Evolutionary conservation across 2,329 filamentous ascomycete genomes (phyloP), one percentile per base, ranked within the genome.

Genomic region (Trichoderma arundinaceum): DNA sequence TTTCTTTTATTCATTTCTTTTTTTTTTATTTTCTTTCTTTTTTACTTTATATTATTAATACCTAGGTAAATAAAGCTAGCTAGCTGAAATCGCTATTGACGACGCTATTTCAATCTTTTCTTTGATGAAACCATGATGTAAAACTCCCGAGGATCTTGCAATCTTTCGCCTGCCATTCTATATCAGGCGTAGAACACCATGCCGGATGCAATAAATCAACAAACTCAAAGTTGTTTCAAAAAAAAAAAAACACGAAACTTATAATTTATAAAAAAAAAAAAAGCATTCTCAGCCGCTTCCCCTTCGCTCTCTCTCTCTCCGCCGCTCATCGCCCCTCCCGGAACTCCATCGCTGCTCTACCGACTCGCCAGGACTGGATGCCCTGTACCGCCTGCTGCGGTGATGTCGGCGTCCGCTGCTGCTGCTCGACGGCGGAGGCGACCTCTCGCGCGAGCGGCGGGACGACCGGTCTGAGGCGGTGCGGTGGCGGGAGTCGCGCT

Each of bases 71-170:
- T 33, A 38, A 38, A 32, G 48, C 22, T 28, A 28, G 22, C 22
- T 28, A 28, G 22, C 22, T 28, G 4, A 35, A n/a, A 61, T 61
- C 17, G 58, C 46, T 61, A 52, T 61, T 19, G 22, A 28, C 33
- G 38, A 61, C 48, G 46, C 58, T 52, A 52, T 52, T 43, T 41
- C 58, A 61, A 61, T 61, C 58, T 61, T 43, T 41, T 19, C 58
- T 41, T 19, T 52, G 12, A 17, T 19, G 33, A 39, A 12, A 15
- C 28, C 22, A 10, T 41, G 10, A 35, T 46, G 19, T 28, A 33
- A 61, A 15, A 28, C 22, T 28, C 22, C 22, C 22, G 22, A 28
- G 22, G 22, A 28, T 28, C 22, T 28, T 33, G 32, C 43, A 48
- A 49, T 59, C 56, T 48, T 19, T 35, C 12, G 22, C 22, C 22